Evolutionary conservation across 176 grass and related monocot species (phyloP), one percentile per base, ranked within the genome.

Genomic region (Saccharum spontaneum): DNA sequence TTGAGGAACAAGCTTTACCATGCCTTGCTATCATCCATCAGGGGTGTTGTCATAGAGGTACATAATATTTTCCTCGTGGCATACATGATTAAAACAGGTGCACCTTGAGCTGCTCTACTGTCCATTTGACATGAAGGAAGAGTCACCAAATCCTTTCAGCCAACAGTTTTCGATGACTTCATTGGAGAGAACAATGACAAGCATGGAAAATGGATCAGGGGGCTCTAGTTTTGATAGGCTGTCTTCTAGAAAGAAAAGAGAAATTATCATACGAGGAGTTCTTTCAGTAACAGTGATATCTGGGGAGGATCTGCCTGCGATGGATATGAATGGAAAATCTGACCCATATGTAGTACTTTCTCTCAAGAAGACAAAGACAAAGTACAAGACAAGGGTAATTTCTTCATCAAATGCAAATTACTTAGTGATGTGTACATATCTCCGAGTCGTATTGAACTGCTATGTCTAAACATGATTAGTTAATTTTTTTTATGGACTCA

Each of bases 341-440:
- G 93, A 99, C 59, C 97, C 97, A 69, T 99, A 88, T 89, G 93
- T 99, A 2, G 66, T 96, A 66, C 75, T 96, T 79, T 89, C 86
- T 84, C 89, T 99, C 87, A 99, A 94, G 81, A 96, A 99, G 83
- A 65, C 91, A 79, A 95, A 96, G 92, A 96, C 91, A 10, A 99
- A 94, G 78, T 83, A 92, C 73, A 96, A 99, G 84, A 96, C 97
- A 79, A 94, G 97, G 93, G 97, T 99, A 90, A 90, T 41, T 86
- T 82, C 54, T 49, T 86, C 9, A 61, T 85, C 69, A 66, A 15
- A 67, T 86, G 66, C 28, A 52, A 28, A 64, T 38, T 81, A 37
- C 41, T 37, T 81, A 80, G 13, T 36, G 69, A 7, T 46, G 38
- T 39, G 24, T 15, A 4, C 12, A 73, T 62, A 52, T 63, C 4